Percentiles rank a stretch among this genome's conserved stretches.
phyloP scores from a whole-genome alignment of 2,329 filamentous ascomycete genomes.

The Verticillium nonalfalfae region DNA sequence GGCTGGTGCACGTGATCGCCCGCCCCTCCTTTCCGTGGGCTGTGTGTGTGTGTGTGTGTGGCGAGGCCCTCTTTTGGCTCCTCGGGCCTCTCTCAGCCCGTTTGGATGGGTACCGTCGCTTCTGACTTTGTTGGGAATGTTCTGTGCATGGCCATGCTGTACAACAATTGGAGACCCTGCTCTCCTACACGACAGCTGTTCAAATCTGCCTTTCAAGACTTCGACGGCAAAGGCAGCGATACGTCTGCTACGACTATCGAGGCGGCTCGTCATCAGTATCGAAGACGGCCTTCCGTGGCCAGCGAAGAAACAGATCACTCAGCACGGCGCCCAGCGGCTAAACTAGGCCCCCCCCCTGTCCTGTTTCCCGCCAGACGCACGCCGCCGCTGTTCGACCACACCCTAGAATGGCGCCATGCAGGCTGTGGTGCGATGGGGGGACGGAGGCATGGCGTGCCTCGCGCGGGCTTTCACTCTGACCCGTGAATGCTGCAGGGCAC shows the following conservation, averaged over 20 bases:
- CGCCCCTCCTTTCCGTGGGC: neutral
- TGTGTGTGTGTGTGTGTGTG: neutral
- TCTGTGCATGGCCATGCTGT: no score
- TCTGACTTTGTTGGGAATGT: no score
- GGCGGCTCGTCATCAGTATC: neutral
- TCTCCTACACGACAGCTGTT: no score
- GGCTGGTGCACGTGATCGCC: neutral
- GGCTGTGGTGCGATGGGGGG: neutral
- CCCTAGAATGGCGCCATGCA: neutral
- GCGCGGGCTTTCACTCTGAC: neutral
- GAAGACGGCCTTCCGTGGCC: neutral
- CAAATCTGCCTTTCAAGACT: no score
- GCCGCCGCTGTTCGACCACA: neutral
- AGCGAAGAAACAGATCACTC: neutral
- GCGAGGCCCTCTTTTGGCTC: neutral
- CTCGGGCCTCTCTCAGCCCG: neutral
- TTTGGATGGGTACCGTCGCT: neutral
- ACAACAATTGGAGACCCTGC: no score
- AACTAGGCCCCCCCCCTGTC: neutral
- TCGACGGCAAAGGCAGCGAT: no score
- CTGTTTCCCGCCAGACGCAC: neutral
- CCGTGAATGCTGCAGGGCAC: neutral
- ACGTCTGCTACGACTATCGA: neutral
- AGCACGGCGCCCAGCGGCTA: neutral
- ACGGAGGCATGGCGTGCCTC: neutral